Percentiles rank a stretch among this genome's conserved stretches.
Evolutionary conservation across 225 moss, liverwort and hornwort species (phyloP).

Genomic region (Physcomitrium patens): DNA sequence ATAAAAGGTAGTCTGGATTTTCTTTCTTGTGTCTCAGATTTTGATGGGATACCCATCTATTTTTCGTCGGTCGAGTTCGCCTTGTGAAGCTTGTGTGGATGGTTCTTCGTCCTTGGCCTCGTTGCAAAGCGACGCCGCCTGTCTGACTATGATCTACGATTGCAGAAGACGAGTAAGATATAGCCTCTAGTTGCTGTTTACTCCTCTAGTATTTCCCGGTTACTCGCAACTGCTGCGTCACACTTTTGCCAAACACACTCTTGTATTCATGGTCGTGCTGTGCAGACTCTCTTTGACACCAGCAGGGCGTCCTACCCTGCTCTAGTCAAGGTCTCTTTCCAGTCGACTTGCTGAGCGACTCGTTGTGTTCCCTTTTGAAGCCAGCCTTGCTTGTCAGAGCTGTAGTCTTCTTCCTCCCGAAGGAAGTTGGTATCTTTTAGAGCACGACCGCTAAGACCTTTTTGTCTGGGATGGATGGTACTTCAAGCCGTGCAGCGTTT

Average conservation of each 20-base stretch:
- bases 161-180: background rate
- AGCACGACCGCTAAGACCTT: conserved; percentile 5
- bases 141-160: conserved; percentile 1
- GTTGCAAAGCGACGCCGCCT: conserved; percentile 12
- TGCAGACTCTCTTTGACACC: no score
- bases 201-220: no score
- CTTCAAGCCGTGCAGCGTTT: conserved; percentile 41
- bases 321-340: no score
- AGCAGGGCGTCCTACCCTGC: no score
- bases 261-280: no score
- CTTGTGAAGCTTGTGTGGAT: background rate
- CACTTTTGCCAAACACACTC: no score
- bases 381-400: no score
- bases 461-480: conserved; percentile 53
- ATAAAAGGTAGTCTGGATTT: conserved; percentile 14
- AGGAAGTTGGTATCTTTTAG: background rate
- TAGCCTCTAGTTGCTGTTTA: no score
- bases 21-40: conserved; percentile 11
- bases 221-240: no score
- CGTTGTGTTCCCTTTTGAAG: no score
- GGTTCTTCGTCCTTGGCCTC: conserved; percentile 1
- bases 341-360: no score
- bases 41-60: background rate
- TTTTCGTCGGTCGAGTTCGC: background rate
- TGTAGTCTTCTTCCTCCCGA: no score